Percentiles rank a stretch among this genome's conserved stretches.
phyloP scores from a whole-genome alignment of 306 rosid species.

The Castanea crenata region DNA sequence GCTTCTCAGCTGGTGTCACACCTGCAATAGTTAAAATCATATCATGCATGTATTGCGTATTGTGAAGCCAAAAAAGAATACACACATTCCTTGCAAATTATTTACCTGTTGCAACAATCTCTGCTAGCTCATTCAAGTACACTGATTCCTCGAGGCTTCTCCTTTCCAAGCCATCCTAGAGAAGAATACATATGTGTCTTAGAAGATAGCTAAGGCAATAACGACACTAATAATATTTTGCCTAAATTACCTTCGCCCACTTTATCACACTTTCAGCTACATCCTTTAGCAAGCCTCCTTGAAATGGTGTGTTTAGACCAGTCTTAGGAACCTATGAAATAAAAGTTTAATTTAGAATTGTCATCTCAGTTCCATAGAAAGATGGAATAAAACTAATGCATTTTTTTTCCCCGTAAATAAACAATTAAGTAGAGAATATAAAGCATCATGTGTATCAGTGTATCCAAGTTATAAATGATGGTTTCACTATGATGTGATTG shows the following conservation, averaged over 20 bases:
- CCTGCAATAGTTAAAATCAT: constrained; percentile 42
- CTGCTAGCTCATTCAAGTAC: constrained; percentile 85
- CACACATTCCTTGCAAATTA: background rate
- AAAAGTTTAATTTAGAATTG: background rate
- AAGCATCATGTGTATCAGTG: background rate
- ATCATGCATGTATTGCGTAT: background rate
- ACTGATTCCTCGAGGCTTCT: constrained; percentile 90
- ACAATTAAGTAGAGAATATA: background rate
- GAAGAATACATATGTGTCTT: constrained; percentile 1
- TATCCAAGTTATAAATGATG: too few relatives aligned
- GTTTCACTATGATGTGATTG: too few relatives aligned
- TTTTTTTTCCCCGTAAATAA: background rate
- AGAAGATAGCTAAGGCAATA: background rate
- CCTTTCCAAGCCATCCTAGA: constrained; percentile 91
- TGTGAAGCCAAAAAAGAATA: background rate
- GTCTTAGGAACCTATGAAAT: constrained; percentile 62
- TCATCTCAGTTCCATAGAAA: background rate
- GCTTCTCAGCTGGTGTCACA: constrained; percentile 88
- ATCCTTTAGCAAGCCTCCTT: constrained; percentile 85
- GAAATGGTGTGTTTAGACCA: constrained; percentile 90
- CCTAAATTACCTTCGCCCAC: constrained; percentile 65
- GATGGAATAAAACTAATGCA: background rate
- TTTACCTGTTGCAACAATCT: constrained; percentile 81
- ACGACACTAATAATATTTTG: background rate
- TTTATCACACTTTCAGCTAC: constrained; percentile 82